These are phyloP conservation scores for Mucor irregularis DNA, from an alignment of 371 early-diverging fungal species.

Conservation along the genomic window DNA sequence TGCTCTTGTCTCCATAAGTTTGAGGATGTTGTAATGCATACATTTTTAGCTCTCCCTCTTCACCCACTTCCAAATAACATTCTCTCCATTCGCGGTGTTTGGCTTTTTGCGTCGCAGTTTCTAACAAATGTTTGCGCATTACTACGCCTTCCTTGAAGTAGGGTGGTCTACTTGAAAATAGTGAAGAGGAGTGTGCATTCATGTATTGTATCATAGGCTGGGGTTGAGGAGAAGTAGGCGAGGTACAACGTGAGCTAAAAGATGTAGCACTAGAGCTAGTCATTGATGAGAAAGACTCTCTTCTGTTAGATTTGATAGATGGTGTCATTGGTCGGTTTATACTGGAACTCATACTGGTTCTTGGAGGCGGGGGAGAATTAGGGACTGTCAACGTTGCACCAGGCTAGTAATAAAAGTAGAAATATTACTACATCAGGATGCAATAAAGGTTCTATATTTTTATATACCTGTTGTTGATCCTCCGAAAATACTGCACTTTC, in stretches of 20 bases:
- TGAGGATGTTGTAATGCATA: slow-evolving; percentile 62
- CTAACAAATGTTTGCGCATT: slow-evolving; percentile 83
- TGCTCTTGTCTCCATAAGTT: slow-evolving; percentile 11
- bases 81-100: slow-evolving; percentile 85
- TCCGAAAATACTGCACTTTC: slow-evolving; percentile 19
- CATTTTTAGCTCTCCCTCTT: slow-evolving; percentile 77
- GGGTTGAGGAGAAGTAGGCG: not conserved
- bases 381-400: too few species aligned
- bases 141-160: slow-evolving; percentile 76
- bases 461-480: not conserved
- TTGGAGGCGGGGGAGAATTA: not conserved
- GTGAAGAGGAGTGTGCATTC: slow-evolving; percentile 22
- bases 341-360: slow-evolving; percentile 17
- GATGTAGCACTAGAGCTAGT: slow-evolving; percentile 17
- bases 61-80: slow-evolving; percentile 70
- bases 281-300: slow-evolving; percentile 26
- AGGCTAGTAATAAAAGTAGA: too few species aligned
- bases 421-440: too few species aligned
- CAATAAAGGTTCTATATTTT: too few species aligned
- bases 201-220: slow-evolving; percentile 24
- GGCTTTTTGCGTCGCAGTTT: slow-evolving; percentile 74
- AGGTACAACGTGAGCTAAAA: slow-evolving; percentile 12
- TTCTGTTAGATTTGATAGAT: slow-evolving; percentile 15
- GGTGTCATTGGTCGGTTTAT: slow-evolving; percentile 11
- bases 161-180: slow-evolving; percentile 38